Base-by-base conservation (phyloP, 1,284 basidiomycete species). In the Cryptococcus neoformans region DNA sequence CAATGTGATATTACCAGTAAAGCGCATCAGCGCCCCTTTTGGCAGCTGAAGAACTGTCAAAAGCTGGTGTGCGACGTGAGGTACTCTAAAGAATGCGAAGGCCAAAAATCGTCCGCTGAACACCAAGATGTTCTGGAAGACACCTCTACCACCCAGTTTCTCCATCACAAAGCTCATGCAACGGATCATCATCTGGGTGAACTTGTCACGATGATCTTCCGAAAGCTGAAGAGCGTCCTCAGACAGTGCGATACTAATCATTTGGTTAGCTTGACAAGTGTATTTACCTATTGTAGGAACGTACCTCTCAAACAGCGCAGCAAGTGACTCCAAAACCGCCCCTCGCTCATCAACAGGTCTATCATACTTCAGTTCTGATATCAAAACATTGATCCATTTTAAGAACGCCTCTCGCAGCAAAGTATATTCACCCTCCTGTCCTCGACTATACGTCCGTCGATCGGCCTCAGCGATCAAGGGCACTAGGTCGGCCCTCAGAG, bases 101-200 rank as follows among this genome's bases (percentile, higher is more conserved):
- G 81, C 79, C 75, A 65, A 78, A 68, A 74, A 81, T 63, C 63
- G 68, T 1, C 81, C 80, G 12, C 78, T 77, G 66, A 82, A 82
- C 37, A 80, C 68, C 34, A 82, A 70, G 5, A 79, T 81, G 62
- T 82, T 82, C 58, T 81, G 80, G 68, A 81, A 82, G 10, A 82
- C 80, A 53, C 80, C 80, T 63, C 81, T 81, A 17, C 79, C 79
- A 7, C 80, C 80, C 0, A 82, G 72, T 67, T 82, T 82, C 42
- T 77, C 76, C 67, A 81, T 78, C 2, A 80, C 81, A 60, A 80
- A 81, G 12, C 62, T 72, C 67, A 81, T 72, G 34, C 80, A 69
- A 48, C 64, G 64, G 28, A 80, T 69, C 66, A 81, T 74, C 49
- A 78, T 63, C 35, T 68, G 58, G 17, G 73, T 72, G 66, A 79